A percentile compares a stretch with the other conserved stretches of the same genome.
These are phyloP conservation scores for Cylindrotheca closterium DNA, from an alignment of 108 stramenopile genomes.

Conservation along the genomic window DNA sequence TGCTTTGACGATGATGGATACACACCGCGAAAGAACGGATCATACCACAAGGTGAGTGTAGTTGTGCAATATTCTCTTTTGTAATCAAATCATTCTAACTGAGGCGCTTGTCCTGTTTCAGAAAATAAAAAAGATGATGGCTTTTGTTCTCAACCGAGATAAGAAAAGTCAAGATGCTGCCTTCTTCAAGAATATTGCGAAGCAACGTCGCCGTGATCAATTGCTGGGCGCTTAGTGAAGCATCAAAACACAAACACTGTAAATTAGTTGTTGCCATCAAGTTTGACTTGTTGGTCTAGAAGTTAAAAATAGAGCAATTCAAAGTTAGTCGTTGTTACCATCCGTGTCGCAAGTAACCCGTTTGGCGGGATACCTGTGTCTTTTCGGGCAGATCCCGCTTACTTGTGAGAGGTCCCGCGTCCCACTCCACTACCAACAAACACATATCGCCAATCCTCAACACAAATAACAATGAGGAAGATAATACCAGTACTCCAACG, in stretches of 20 bases:
- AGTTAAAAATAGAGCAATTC: conserved; percentile 3
- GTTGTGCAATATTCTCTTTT: background rate
- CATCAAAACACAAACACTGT: background rate
- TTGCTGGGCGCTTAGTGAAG: background rate
- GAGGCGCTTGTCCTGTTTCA: background rate
- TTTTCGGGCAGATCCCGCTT: too few species aligned
- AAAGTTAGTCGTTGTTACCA: too few species aligned
- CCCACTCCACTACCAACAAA: too few species aligned
- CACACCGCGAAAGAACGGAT: conserved; percentile 7
- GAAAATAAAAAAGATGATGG: conserved; percentile 13
- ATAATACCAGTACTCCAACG: too few species aligned
- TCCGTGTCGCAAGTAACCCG: too few species aligned
- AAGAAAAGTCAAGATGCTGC: conserved; percentile 11
- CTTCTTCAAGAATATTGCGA: conserved; percentile 10
- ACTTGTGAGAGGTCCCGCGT: too few species aligned
- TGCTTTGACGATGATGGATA: conserved; percentile 26
- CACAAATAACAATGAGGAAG: too few species aligned
- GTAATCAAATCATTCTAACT: background rate
- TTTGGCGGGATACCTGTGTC: too few species aligned
- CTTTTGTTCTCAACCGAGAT: conserved; percentile 2
- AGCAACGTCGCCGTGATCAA: background rate
- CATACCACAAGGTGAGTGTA: conserved; percentile 15
- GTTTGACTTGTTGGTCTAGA: background rate
- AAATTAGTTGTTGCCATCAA: background rate
- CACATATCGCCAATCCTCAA: too few species aligned